Evolutionary conservation across 208 protist genomes (phyloP), one percentile per base, ranked within the genome.

Genomic region (Crithidia bombi): DNA sequence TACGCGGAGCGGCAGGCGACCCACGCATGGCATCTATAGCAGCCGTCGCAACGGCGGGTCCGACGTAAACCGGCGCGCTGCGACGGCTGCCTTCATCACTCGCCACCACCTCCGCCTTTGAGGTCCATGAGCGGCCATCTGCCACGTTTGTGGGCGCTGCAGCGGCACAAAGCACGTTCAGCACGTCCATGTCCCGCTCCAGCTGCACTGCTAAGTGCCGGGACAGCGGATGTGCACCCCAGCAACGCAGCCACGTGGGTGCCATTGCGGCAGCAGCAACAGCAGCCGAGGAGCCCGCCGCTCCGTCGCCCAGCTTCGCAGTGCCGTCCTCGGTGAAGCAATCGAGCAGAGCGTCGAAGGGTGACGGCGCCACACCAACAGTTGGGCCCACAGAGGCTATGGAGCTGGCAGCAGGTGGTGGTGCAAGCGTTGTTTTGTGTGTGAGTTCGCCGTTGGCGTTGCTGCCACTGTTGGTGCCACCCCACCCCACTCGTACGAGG

Each of bases 171-270:
- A 26, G 26, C 44, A 47, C 32, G 3, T 30, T 15, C 5, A 66
- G 19, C 5, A 56, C 46, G 38, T 69, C 62, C 1, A 46, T 56
- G 26, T 76, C 70, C 26, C 63, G 63, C 56, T 23, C 26, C 36
- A 66, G 47, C 61, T 66, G 61, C 61, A 23, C 46, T 6, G 61
- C 61, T 6, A 66, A 35, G 1, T 56, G 21, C 1, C 23, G 3
- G 1, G 61, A 66, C 46, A 66, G n/a, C 5, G 30, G 2, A 4
- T 33, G 33, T 15, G 51, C 6, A 2, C 33, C 47, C 61, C 23
- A 56, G n/a, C 43, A 10, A 12, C 33, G 32, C 47, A 66, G 38
- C 63, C 51, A 41, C 25, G 41, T n/a, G 35, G 14, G 33, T 21
- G 33, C 26, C 21, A 33, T 0, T 6, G 46, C 19, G 25, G 46